Base-by-base conservation (phyloP, 257 asterid species). In the Anisodus tanguticus region DNA sequence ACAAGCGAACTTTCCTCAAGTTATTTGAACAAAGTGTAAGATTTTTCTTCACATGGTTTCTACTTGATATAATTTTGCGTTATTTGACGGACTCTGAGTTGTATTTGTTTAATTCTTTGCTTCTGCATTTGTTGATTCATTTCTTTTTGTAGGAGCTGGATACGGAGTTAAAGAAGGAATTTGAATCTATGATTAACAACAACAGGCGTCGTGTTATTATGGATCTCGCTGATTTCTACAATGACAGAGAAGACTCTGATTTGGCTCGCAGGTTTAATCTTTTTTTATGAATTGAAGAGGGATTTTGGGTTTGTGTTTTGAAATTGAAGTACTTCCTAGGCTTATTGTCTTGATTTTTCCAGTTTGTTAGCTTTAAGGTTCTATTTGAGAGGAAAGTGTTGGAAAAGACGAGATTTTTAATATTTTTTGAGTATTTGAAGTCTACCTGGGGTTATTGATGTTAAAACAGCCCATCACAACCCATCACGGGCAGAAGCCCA, bases 1-100 rank as follows among this genome's bases (percentile, higher is more conserved):
- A 95, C 88, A 93, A 92, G 91, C 91, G 96, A 55, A 91, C 92
- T 9, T 94, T 95, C 85, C 94, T 91, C 91, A 93, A 95, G 74
- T 95, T 93, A 88, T 95, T 95, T 92, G 97, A 94, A 67, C 97
- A 94, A 84, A 90, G 92, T 80, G 98, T 93, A 85, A 89, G 90
- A 83, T 43, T 83, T 81, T 0, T 53, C 16, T 67, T 3, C 82
- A 8, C 26, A 35, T 64, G 4, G 53, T 76, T 11, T 41, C 49
- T 51, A 16, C 43, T 68, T 35, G 19, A 79, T 39, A n/a, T 15
- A 66, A 12, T 31, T 47, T 39, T 53, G 6, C 55, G 1, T 22
- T 16, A 39, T 26, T 39, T 59, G 35, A 0, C 13, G 6, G 3
- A 60, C 54, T 47, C 10, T 3, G 19, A 2, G 79, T 45, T 81